Evolutionary conservation across 768 basidiomycete species (phyloP).

Genomic region (Phylloporus sp.): DNA sequence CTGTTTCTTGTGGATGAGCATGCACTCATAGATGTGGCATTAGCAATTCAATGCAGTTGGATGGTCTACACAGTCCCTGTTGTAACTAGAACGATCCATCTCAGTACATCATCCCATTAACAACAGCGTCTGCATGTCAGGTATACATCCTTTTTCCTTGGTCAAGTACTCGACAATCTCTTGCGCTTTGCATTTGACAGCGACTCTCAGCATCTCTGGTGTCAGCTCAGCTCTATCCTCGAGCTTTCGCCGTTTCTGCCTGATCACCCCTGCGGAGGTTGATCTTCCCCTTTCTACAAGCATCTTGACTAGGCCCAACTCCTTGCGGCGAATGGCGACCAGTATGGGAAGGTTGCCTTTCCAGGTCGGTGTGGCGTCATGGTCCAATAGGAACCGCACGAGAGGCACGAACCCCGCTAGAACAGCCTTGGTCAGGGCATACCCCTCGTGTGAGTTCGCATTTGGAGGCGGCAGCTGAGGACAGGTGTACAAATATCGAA

Average conservation of each 20-base stretch:
- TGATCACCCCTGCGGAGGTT: conserved; percentile 15
- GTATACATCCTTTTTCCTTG: conserved; percentile 66
- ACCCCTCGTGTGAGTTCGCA: conserved; percentile 71
- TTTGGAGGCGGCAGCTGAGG: conserved; percentile 42
- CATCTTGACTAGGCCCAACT: conserved; percentile 64
- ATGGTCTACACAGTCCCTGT: conserved; percentile 9
- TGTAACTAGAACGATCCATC: background rate
- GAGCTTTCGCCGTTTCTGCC: conserved; percentile 48
- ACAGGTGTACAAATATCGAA: conserved; percentile 50
- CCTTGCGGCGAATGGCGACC: conserved; percentile 70
- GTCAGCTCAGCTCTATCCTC: conserved; percentile 57
- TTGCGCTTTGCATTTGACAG: conserved; percentile 59
- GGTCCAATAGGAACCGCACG: conserved; percentile 62
- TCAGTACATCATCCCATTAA: conserved; percentile 30
- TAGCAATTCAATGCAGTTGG: conserved; percentile 14
- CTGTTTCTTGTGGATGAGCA: conserved; percentile 13
- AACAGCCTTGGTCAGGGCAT: conserved; percentile 78
- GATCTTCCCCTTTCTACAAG: conserved; percentile 60
- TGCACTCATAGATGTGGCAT: conserved; percentile 26
- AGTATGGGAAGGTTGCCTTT: conserved; percentile 64
- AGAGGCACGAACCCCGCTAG: conserved; percentile 60
- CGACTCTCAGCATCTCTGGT: conserved; percentile 58
- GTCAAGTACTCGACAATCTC: conserved; percentile 72
- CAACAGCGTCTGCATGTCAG: conserved; percentile 64
- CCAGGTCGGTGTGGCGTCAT: conserved; percentile 65